Evolutionary conservation across 345 rosid genomes (phyloP).

Genomic region (Toxicodendron radicans): DNA sequence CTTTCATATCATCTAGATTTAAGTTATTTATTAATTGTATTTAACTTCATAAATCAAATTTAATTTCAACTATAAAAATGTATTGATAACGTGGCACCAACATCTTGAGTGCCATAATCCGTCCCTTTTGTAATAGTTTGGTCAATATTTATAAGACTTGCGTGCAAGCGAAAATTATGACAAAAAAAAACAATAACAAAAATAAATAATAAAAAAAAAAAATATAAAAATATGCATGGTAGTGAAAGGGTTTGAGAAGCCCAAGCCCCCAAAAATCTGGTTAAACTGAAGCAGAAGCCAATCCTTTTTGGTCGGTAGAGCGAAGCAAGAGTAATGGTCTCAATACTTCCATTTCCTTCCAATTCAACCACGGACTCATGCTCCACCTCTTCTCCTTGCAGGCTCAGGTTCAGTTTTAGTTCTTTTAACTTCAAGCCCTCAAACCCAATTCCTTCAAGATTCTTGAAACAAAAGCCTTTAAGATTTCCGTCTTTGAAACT

Average conservation of each 20-base stretch:
- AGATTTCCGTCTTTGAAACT: conserved; percentile 20
- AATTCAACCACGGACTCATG: conserved; percentile 31
- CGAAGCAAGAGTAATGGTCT: conserved; percentile 37
- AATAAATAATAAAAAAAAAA: background rate
- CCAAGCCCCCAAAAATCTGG: conserved; percentile 7
- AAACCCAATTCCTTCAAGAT: conserved; percentile 13
- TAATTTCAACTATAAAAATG: too few relatives aligned
- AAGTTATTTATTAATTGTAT: too few relatives aligned
- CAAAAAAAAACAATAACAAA: background rate
- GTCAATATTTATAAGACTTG: background rate
- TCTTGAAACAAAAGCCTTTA: background rate
- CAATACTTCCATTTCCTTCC: conserved; percentile 32
- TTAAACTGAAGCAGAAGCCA: conserved; percentile 2
- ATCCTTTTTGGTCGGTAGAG: conserved; percentile 16
- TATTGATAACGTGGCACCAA: too few relatives aligned
- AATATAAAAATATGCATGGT: background rate
- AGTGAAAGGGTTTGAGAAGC: background rate
- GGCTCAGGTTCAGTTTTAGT: conserved; percentile 14
- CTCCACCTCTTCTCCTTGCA: conserved; percentile 27
- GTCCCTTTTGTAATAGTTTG: background rate
- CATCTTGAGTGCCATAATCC: too few relatives aligned
- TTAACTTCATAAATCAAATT: too few relatives aligned
- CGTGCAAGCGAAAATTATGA: conserved; percentile 26
- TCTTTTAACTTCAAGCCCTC: conserved; percentile 24
- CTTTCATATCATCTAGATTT: too few relatives aligned